phyloP scores from a whole-genome alignment of 352 stramenopile species.

The Phytophthora litchii region DNA sequence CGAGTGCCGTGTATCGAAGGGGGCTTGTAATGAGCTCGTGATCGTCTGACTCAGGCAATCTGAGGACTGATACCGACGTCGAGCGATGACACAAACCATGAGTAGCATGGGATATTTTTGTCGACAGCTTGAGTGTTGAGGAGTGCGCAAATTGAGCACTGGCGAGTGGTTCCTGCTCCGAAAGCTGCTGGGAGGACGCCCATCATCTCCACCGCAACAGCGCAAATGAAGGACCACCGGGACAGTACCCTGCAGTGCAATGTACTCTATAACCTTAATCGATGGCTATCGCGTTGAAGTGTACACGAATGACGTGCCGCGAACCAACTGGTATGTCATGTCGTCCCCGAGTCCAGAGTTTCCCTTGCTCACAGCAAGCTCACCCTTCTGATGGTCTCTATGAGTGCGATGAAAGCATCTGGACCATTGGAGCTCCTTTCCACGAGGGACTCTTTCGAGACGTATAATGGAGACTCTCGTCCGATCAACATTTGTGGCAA shows the following conservation, averaged over 20 bases:
- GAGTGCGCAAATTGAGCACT: background rate
- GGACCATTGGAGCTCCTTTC: slow-evolving; percentile 15
- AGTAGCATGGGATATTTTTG: too few relatives aligned
- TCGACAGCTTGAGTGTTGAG: background rate
- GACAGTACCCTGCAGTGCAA: background rate
- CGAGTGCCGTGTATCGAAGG: too few relatives aligned
- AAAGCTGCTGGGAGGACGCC: background rate
- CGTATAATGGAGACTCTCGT: slow-evolving; percentile 13
- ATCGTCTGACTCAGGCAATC: too few relatives aligned
- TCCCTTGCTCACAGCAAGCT: slow-evolving; percentile 6
- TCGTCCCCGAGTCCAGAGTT: slow-evolving; percentile 11
- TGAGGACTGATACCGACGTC: too few relatives aligned
- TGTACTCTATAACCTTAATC: background rate
- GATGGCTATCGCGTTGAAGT: slow-evolving; percentile 12
- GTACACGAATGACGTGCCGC: background rate
- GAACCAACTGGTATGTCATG: slow-evolving; percentile 11
- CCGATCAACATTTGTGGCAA: slow-evolving; percentile 8
- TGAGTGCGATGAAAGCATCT: slow-evolving; percentile 26
- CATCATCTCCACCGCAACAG: slow-evolving; percentile 2
- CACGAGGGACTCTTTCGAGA: background rate
- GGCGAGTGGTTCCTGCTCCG: background rate
- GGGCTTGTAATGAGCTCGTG: too few relatives aligned
- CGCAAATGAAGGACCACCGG: slow-evolving; percentile 13
- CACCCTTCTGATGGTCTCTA: slow-evolving; percentile 9
- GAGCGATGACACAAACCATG: too few relatives aligned